A percentile compares a stretch with the other conserved stretches of the same genome.
Evolutionary conservation across 2,329 filamentous ascomycete genomes (phyloP).

Genomic region (Monosporascus sp.): DNA sequence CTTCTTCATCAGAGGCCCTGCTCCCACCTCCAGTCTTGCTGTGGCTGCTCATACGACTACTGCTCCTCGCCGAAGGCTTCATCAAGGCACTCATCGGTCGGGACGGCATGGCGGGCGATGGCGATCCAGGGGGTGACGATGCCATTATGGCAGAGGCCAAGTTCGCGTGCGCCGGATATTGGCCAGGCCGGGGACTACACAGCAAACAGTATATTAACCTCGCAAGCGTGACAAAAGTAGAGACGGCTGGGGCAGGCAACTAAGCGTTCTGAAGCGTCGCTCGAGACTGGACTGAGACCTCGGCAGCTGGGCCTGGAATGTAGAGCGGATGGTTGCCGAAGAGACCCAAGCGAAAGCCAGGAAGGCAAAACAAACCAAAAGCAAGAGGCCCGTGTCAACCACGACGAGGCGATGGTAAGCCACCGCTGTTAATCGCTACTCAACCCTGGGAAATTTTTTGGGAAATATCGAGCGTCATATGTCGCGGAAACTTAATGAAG

Average conservation of each 20-base stretch:
- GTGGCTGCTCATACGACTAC: conserved; percentile 78
- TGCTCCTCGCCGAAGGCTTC: conserved; percentile 66
- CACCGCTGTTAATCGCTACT: not conserved
- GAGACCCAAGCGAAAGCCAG: not conserved
- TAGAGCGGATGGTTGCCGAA: not conserved
- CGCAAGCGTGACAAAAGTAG: not conserved
- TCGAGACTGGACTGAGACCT: not conserved
- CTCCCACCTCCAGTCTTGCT: conserved; percentile 72
- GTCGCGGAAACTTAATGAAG: conserved; percentile 7
- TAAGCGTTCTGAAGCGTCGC: not conserved
- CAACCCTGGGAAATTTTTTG: conserved; percentile 9
- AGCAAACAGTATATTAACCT: not conserved
- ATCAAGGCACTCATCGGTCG: conserved; percentile 80
- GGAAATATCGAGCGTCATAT: conserved; percentile 18
- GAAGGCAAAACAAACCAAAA: conserved; percentile 13
- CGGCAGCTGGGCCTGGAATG: not conserved
- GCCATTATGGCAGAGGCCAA: conserved; percentile 45
- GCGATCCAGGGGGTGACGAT: conserved; percentile 66
- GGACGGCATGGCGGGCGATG: conserved; percentile 46
- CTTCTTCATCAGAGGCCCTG: conserved; percentile 81
- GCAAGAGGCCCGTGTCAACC: conserved; percentile 3
- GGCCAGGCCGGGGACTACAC: not conserved
- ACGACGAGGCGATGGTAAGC: not conserved
- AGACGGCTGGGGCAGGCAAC: not conserved
- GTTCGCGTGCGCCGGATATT: conserved; percentile 13